phyloP scores from a whole-genome alignment of 176 grass and related monocot species.

The Phragmites australis region DNA sequence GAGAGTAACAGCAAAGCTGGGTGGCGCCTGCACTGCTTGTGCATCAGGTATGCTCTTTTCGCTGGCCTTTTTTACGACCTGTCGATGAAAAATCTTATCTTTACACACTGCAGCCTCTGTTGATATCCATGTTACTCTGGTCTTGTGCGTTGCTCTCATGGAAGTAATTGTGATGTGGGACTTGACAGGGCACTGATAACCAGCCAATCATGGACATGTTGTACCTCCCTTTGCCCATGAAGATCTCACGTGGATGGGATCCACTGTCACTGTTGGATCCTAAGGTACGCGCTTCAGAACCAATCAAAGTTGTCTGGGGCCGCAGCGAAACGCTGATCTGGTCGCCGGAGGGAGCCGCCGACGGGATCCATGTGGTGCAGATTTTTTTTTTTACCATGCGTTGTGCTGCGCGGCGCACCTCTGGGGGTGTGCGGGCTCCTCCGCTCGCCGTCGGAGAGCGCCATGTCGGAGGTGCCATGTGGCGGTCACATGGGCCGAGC shows the following conservation, averaged over 20 bases:
- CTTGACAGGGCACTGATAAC: slow-evolving; percentile 44
- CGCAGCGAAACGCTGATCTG: neutral
- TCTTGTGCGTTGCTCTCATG: slow-evolving; percentile 33
- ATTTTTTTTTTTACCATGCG: neutral
- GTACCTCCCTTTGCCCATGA: slow-evolving; percentile 49
- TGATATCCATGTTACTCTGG: slow-evolving; percentile 10
- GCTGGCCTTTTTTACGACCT: neutral
- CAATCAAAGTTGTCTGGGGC: neutral
- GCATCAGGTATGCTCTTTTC: neutral
- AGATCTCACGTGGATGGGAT: slow-evolving; percentile 51
- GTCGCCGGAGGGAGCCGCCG: no score
- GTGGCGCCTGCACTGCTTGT: neutral
- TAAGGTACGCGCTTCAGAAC: slow-evolving; percentile 25
- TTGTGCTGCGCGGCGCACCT: neutral
- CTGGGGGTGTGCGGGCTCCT: no score
- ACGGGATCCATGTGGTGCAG: no score
- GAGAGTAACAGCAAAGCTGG: neutral
- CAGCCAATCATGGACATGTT: slow-evolving; percentile 50
- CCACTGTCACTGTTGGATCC: slow-evolving; percentile 48
- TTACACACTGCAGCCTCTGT: neutral
- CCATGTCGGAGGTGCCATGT: neutral
- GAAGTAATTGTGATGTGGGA: slow-evolving; percentile 45
- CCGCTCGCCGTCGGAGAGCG: neutral
- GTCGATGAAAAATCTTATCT: neutral
- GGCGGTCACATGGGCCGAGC: slow-evolving; percentile 29